Evolutionary conservation across 2,329 filamentous ascomycete genomes (phyloP), one percentile per base, ranked within the genome.

Genomic region (Corynespora cassiicola): DNA sequence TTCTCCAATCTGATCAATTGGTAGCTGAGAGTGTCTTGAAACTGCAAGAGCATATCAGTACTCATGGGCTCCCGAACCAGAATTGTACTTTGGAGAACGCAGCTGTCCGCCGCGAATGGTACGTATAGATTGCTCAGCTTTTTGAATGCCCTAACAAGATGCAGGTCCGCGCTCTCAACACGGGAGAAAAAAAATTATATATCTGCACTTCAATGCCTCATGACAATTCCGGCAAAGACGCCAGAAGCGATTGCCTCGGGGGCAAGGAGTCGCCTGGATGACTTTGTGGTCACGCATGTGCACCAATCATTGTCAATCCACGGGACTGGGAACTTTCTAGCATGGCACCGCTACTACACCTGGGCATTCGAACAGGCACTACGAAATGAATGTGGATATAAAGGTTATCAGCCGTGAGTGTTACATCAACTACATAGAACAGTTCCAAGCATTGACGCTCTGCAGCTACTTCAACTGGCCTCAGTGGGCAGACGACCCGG

Each of bases 381-480:
- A 2, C 60, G 57, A 3, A 56, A 68, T 9, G 71, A 74, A 40
- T 75, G 72, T 36, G 69, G 68, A 22, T 75, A 73, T 39, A 63
- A 49, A 7, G 71, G 69, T 32, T 63, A 62, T 25, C 65, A 70
- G 31, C 72, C 72, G 4, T n/a, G n/a, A n/a, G n/a, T n/a, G n/a
- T n/a, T n/a, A n/a, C n/a, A n/a, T n/a, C n/a, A n/a, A n/a, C n/a
- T n/a, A n/a, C n/a, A n/a, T n/a, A n/a, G n/a, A n/a, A n/a, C n/a
- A n/a, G n/a, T n/a, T n/a, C n/a, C n/a, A n/a, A n/a, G n/a, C n/a
- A n/a, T n/a, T n/a, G n/a, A n/a, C n/a, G n/a, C 60, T 26, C 67
- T 65, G n/a, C n/a, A n/a, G n/a, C 3, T 80, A 79, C 64, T 75
- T 73, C 65, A 75, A 80, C 56, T 81, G 77, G 75, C 71, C 71